phyloP scores from a whole-genome alignment of 176 grass and related monocot genomes.

The Guadua angustifolia region DNA sequence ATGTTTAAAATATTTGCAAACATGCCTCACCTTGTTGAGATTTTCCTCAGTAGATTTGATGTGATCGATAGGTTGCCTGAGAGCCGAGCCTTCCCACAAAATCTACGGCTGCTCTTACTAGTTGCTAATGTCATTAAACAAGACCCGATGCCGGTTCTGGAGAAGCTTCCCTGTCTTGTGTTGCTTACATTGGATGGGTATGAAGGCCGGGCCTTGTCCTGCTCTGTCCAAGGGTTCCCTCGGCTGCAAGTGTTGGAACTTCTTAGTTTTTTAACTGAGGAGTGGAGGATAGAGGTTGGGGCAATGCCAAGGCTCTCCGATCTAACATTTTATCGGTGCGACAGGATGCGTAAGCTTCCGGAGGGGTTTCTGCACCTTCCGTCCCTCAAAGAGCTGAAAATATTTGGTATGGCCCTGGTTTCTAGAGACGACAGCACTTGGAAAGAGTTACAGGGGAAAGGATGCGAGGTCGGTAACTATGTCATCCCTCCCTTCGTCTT shows the following conservation, averaged over 20 bases:
- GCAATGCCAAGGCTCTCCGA: not conserved
- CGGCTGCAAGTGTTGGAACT: not conserved
- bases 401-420: not conserved
- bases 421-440: not conserved
- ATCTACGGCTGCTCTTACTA: too few species aligned
- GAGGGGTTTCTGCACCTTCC: not conserved
- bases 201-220: not conserved
- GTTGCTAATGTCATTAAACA: too few species aligned
- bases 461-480: not conserved
- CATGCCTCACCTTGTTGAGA: not conserved
- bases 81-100: too few species aligned
- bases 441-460: not conserved
- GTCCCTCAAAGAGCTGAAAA: not conserved
- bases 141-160: too few species aligned
- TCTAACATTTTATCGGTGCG: rapidly evolving
- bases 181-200: not conserved
- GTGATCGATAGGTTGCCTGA: too few species aligned
- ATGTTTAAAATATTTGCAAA: not conserved
- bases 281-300: not conserved
- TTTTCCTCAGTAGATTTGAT: not conserved
- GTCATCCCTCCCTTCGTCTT: too few species aligned
- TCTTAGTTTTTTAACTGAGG: rapidly evolving
- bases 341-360: not conserved
- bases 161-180: not conserved
- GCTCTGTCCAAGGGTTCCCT: not conserved